These are phyloP conservation scores for Rhynchospora breviuscula DNA, from an alignment of 176 grass and related monocot species.

Conservation along the genomic window DNA sequence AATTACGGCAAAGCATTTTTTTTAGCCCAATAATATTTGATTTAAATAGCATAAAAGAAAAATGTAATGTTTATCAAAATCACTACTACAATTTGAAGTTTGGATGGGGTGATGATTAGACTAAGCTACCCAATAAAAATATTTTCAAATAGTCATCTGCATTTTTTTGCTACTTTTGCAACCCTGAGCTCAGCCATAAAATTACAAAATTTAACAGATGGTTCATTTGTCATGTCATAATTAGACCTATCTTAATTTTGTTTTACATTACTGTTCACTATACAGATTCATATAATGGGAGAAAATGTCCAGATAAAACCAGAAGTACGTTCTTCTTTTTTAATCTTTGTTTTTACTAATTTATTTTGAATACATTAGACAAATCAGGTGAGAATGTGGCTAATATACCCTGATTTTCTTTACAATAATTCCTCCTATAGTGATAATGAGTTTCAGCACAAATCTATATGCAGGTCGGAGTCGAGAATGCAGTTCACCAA, in stretches of 20 bases:
- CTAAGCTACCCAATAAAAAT: not conserved
- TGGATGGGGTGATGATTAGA: not conserved
- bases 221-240: not conserved
- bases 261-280: not conserved
- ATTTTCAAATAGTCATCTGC: not conserved
- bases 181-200: not conserved
- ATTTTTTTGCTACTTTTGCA: not conserved
- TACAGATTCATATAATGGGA: not conserved
- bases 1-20: not conserved
- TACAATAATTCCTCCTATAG: not conserved
- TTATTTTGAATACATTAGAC: not conserved
- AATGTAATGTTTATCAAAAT: not conserved
- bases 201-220: no score
- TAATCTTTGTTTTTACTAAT: not conserved
- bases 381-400: not conserved
- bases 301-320: not conserved
- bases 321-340: not conserved
- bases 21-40: not conserved
- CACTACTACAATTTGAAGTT: not conserved
- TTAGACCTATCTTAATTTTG: not conserved
- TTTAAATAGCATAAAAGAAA: not conserved
- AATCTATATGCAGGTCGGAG: not conserved
- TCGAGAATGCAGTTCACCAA: constrained; percentile 22
- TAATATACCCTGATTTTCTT: not conserved
- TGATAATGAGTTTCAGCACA: not conserved